phyloP scores from a whole-genome alignment of 2,329 filamentous ascomycete genomes.

The Colletotrichum trifolii region DNA sequence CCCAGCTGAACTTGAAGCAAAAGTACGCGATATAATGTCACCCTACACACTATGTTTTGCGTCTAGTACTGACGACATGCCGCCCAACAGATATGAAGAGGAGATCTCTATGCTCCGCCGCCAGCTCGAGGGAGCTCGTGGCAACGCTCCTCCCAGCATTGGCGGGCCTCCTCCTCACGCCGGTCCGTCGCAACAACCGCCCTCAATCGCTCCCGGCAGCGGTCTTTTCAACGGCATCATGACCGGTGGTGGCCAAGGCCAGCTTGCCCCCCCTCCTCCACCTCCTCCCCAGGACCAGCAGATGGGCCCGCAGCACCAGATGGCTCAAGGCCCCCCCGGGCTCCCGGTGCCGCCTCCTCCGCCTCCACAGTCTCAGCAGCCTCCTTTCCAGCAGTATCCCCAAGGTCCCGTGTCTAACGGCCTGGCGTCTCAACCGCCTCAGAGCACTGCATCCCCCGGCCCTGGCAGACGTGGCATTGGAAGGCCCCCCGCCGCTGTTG shows the following conservation, averaged over 20 bases:
- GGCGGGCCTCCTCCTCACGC: conserved; percentile 78
- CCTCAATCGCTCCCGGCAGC: conserved; percentile 89
- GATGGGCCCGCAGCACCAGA: conserved; percentile 61
- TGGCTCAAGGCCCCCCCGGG: conserved; percentile 81
- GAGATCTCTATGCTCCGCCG: conserved; percentile 87
- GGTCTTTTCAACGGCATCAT: conserved; percentile 97
- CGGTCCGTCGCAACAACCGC: conserved; percentile 84
- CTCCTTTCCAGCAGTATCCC: conserved; percentile 78
- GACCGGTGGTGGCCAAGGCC: conserved; percentile 86
- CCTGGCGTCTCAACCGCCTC: conserved; percentile 85
- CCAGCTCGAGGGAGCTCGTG: conserved; percentile 83
- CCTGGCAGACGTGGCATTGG: conserved; percentile 79
- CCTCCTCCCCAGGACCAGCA: conserved; percentile 72
- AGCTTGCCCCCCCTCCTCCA: conserved; percentile 81
- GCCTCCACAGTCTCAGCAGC: conserved; percentile 71
- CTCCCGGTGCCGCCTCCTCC: conserved; percentile 68
- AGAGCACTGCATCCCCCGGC: conserved; percentile 87
- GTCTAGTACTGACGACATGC: conserved; percentile 34
- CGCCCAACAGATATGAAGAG: conserved; percentile 82
- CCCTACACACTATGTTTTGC: too few relatives aligned
- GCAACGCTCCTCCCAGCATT: conserved; percentile 68
- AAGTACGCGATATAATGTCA: conserved; percentile 71
- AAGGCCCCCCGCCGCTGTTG: conserved; percentile 69
- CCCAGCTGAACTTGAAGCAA: conserved; percentile 87
- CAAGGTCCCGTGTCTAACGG: conserved; percentile 70